phyloP scores from a whole-genome alignment of 805 yeast species.

The Tetrapisispora nanseiensis region DNA sequence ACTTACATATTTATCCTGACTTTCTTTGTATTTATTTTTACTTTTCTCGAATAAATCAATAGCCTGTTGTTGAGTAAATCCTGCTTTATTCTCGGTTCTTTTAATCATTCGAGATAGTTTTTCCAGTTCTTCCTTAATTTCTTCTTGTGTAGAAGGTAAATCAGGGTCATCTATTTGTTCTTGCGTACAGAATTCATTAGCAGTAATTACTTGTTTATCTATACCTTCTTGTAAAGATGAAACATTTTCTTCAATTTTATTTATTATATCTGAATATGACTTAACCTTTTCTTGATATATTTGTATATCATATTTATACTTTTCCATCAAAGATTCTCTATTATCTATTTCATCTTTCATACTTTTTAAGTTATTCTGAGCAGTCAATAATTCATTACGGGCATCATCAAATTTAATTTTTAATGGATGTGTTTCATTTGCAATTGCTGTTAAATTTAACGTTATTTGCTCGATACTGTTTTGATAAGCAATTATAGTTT shows the following conservation, averaged over 20 bases:
- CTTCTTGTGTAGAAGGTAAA: slow-evolving; percentile 36
- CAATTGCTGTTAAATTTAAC: slow-evolving; percentile 14
- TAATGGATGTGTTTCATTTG: slow-evolving; percentile 13
- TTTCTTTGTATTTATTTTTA: slow-evolving; percentile 35
- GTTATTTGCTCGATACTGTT: slow-evolving; percentile 21
- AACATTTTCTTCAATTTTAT: slow-evolving; percentile 22
- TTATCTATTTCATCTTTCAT: slow-evolving; percentile 11
- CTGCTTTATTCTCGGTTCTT: slow-evolving; percentile 44
- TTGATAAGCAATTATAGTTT: slow-evolving; percentile 18
- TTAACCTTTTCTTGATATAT: slow-evolving; percentile 16
- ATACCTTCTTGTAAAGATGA: slow-evolving; percentile 24
- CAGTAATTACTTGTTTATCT: slow-evolving; percentile 21
- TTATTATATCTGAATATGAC: slow-evolving; percentile 11
- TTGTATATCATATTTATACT: slow-evolving; percentile 19
- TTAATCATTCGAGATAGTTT: slow-evolving; percentile 38
- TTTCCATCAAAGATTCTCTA: slow-evolving; percentile 14
- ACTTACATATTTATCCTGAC: slow-evolving; percentile 32
- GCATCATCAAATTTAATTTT: slow-evolving; percentile 13
- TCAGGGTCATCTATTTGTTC: slow-evolving; percentile 36
- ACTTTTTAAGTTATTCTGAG: slow-evolving; percentile 10
- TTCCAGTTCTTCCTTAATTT: slow-evolving; percentile 40
- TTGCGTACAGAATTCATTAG: slow-evolving; percentile 36
- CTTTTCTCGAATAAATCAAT: slow-evolving; percentile 37
- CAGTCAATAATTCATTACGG: slow-evolving; percentile 4
- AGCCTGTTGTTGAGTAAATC: slow-evolving; percentile 48